Percentiles rank a stretch among this genome's conserved stretches.
These are phyloP conservation scores for Malassezia sp. DNA, from an alignment of 1,284 basidiomycete species.

Conservation along the genomic window DNA sequence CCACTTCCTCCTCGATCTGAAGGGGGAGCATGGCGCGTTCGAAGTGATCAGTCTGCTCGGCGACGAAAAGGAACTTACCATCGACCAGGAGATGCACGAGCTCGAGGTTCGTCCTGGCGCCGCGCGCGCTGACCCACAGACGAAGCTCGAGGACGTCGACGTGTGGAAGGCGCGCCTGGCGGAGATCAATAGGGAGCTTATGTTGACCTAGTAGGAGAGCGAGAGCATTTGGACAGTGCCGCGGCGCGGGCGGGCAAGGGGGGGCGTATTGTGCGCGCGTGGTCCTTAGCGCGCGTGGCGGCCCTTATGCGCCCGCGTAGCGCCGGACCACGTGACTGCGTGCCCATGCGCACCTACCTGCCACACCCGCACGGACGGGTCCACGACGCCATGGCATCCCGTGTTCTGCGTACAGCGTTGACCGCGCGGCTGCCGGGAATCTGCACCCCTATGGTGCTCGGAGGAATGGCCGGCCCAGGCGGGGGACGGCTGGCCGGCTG, in stretches of 20 bases:
- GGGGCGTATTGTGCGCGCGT: too few relatives aligned
- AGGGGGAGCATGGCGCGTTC: slow-evolving; percentile 60
- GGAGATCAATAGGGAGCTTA: slow-evolving; percentile 48
- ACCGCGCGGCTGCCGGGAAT: slow-evolving; percentile 14
- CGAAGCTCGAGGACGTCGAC: slow-evolving; percentile 47
- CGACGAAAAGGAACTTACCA: slow-evolving; percentile 60
- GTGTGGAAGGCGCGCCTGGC: slow-evolving; percentile 46
- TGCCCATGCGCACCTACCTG: too few relatives aligned
- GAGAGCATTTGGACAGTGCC: too few relatives aligned
- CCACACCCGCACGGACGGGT: too few relatives aligned
- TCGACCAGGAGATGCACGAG: slow-evolving; percentile 49
- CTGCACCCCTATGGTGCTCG: slow-evolving; percentile 26
- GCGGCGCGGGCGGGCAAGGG: too few relatives aligned
- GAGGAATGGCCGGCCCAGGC: slow-evolving; percentile 38
- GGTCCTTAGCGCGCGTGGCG: too few relatives aligned
- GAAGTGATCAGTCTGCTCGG: slow-evolving; percentile 58
- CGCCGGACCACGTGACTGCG: too few relatives aligned
- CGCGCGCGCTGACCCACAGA: too few relatives aligned
- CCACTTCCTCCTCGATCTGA: slow-evolving; percentile 63
- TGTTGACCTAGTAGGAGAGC: slow-evolving; percentile 33
- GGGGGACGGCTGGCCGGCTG: slow-evolving; percentile 33
- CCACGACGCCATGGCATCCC: neutral
- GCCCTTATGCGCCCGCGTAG: too few relatives aligned
- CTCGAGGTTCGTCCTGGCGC: too few relatives aligned
- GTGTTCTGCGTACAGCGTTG: too few relatives aligned